Conservation (phyloP, 345 rosid genomes). For the Kandelia obovata region DNA sequence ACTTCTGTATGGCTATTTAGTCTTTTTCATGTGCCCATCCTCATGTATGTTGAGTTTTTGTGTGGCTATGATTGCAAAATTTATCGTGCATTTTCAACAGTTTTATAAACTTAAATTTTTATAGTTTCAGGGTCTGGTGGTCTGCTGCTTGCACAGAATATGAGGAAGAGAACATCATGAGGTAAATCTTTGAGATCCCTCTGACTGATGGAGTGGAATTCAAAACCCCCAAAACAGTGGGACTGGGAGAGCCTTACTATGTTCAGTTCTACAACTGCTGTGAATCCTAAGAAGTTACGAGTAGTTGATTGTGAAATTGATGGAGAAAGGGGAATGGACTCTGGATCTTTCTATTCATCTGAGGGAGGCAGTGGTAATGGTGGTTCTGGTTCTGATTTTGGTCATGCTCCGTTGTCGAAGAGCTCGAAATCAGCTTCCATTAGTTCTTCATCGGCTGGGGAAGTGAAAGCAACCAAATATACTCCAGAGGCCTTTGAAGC, state of each 20-base stretch:
- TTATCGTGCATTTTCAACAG: not conserved
- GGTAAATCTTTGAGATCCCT: constrained; percentile 40
- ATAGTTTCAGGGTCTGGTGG: constrained; percentile 29
- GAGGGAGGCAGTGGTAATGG: constrained; percentile 47
- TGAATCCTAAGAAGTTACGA: constrained; percentile 45
- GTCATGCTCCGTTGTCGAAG: constrained; percentile 60
- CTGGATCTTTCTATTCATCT: constrained; percentile 57
- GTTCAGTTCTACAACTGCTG: constrained; percentile 52
- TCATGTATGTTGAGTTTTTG: not conserved
- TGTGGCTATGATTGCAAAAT: not conserved
- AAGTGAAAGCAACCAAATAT: constrained; percentile 40
- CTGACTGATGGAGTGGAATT: constrained; percentile 76
- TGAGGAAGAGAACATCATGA: constrained; percentile 5
- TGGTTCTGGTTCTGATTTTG: constrained; percentile 63
- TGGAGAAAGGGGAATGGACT: constrained; percentile 56
- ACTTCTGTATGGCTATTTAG: too few species aligned
- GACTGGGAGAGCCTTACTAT: constrained; percentile 73
- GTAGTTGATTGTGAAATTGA: constrained; percentile 59
- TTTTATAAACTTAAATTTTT: not conserved
- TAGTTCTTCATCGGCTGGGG: constrained; percentile 58
- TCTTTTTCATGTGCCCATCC: too few species aligned
- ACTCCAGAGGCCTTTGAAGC: constrained; percentile 44
- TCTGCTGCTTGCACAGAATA: constrained; percentile 1
- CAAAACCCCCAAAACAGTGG: constrained; percentile 62
- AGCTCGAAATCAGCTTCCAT: constrained; percentile 66